Conservation (phyloP, 495 filamentous ascomycete species). For the Penicillium coprophilum region DNA sequence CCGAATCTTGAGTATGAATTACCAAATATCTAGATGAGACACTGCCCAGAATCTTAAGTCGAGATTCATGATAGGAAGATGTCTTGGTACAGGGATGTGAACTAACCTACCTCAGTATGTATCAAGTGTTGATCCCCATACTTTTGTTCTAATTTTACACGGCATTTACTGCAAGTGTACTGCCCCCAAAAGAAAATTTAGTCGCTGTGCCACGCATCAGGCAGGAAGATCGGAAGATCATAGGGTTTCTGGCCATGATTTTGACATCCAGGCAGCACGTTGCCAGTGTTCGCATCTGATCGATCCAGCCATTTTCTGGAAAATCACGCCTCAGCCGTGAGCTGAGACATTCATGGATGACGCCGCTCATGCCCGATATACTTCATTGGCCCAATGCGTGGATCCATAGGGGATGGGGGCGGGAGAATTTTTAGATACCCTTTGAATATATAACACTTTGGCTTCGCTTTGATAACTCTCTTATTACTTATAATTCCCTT, state of each 20-base stretch:
- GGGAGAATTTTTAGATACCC: conserved; percentile 12
- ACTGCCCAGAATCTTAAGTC: background rate
- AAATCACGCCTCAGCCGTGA: conserved; percentile 21
- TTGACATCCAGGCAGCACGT: conserved; percentile 20
- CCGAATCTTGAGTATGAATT: no score
- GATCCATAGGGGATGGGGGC: background rate
- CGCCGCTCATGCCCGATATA: conserved; percentile 18
- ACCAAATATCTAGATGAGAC: background rate
- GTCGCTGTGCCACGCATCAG: conserved; percentile 11
- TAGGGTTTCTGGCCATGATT: conserved; percentile 5
- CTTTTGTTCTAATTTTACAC: background rate
- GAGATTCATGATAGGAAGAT: background rate
- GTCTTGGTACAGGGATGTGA: background rate
- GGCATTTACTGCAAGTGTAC: background rate
- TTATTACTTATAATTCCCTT: conserved; percentile 3
- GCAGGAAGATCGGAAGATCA: conserved; percentile 10
- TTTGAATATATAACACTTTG: conserved; percentile 6
- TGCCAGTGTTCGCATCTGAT: conserved; percentile 27
- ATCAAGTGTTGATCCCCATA: background rate
- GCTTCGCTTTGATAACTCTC: background rate
- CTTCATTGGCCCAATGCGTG: conserved; percentile 17
- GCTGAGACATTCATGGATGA: conserved; percentile 22
- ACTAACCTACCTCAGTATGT: background rate
- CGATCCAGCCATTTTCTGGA: conserved; percentile 24
- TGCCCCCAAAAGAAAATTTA: background rate